These are phyloP conservation scores for Plectosphaerella sp. DNA, from an alignment of 2,329 filamentous ascomycete genomes.

Conservation along the genomic window DNA sequence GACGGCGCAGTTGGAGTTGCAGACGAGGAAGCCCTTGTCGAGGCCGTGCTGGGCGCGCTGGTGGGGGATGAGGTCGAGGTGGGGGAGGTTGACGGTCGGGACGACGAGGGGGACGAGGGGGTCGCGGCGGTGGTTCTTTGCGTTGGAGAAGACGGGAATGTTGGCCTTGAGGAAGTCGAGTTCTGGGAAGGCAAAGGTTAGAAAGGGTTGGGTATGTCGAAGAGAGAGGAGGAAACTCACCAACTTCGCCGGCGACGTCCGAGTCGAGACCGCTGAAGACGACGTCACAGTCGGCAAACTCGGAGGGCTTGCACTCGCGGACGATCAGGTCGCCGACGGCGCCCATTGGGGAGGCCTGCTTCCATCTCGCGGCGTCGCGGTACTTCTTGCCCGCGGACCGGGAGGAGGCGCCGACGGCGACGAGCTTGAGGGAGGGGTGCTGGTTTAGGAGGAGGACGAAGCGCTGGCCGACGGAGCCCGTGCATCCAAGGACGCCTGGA, in stretches of 20 bases:
- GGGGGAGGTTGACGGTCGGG: conserved; percentile 86
- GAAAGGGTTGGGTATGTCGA: not conserved
- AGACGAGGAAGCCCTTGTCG: conserved; percentile 86
- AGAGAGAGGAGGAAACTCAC: conserved; percentile 44
- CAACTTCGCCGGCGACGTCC: conserved; percentile 87
- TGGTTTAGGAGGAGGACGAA: conserved; percentile 89
- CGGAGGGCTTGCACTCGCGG: conserved; percentile 74
- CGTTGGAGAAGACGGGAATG: conserved; percentile 92
- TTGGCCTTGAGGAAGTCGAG: conserved; percentile 86
- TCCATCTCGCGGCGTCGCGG: conserved; percentile 91
- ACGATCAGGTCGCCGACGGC: conserved; percentile 77
- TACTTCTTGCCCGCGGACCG: conserved; percentile 91
- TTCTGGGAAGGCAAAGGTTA: conserved; percentile 48
- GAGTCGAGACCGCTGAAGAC: conserved; percentile 91
- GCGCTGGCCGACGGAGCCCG: conserved; percentile 89
- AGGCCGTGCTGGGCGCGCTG: conserved; percentile 71
- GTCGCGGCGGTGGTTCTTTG: conserved; percentile 93
- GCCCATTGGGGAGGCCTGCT: conserved; percentile 82
- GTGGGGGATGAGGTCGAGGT: conserved; percentile 84
- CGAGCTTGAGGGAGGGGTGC: conserved; percentile 81
- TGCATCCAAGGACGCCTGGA: conserved; percentile 77
- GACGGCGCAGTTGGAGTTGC: conserved; percentile 97
- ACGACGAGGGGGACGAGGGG: conserved; percentile 90
- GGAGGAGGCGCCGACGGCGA: conserved; percentile 84
- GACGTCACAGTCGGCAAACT: conserved; percentile 87